Percentiles rank a stretch among this genome's conserved stretches.
Conservation (phyloP, 768 basidiomycete species). For the Tremella fuciformis region DNA sequence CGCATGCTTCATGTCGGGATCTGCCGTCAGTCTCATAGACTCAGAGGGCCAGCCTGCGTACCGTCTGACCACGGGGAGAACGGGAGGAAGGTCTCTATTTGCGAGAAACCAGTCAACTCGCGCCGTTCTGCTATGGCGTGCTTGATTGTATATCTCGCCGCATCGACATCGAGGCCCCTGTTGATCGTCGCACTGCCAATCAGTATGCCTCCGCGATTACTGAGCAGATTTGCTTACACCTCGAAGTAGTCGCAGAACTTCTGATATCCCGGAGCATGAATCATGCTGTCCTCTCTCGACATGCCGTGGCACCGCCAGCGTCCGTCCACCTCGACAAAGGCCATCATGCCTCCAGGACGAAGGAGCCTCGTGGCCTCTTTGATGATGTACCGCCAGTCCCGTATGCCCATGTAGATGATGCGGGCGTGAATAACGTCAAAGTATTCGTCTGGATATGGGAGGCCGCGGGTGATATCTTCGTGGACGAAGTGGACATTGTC, state of each 20-base stretch:
- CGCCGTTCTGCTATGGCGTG: constrained; percentile 5
- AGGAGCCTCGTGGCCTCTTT: constrained; percentile 13
- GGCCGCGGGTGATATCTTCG: constrained; percentile 17
- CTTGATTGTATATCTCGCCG: constrained; percentile 9
- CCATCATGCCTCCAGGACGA: constrained; percentile 18
- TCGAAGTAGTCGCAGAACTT: constrained; percentile 16
- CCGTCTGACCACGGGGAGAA: constrained; percentile 23
- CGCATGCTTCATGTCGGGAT: constrained; percentile 7
- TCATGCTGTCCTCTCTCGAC: constrained; percentile 9
- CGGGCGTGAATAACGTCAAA: constrained; percentile 26
- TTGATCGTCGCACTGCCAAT: neutral
- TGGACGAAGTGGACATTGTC: constrained; percentile 22
- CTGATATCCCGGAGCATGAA: constrained; percentile 10
- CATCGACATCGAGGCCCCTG: constrained; percentile 14
- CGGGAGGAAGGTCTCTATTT: constrained; percentile 12
- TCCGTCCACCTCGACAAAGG: constrained; percentile 16
- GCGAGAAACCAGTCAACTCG: constrained; percentile 9
- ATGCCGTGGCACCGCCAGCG: constrained; percentile 13
- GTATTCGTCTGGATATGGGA: constrained; percentile 20
- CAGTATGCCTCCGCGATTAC: neutral
- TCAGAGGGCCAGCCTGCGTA: constrained; percentile 3
- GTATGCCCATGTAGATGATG: constrained; percentile 16
- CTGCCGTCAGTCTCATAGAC: too few species aligned
- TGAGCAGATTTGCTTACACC: constrained; percentile 5
- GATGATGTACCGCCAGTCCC: constrained; percentile 13